Evolutionary conservation across 495 filamentous ascomycete genomes (phyloP).

Genomic region (Penicillium coprophilum): DNA sequence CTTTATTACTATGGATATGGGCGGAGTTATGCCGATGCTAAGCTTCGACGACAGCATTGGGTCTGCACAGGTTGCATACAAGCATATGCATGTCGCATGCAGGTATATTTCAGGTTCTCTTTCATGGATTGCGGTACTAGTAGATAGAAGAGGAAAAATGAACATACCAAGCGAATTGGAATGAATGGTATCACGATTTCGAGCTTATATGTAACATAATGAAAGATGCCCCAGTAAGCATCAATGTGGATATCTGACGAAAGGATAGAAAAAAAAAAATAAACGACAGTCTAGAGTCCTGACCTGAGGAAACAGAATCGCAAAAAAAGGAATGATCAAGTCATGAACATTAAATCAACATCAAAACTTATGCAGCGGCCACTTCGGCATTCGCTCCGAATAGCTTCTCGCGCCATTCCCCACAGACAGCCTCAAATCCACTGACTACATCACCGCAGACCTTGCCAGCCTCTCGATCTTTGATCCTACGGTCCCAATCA

Average conservation of each 20-base stretch:
- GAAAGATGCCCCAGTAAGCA: slow-evolving; percentile 10
- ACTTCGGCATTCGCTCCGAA: slow-evolving; percentile 44
- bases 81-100: background rate
- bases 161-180: background rate
- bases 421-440: slow-evolving; percentile 87
- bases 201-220: slow-evolving; percentile 10
- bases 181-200: slow-evolving; percentile 12
- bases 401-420: slow-evolving; percentile 58
- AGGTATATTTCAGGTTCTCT: background rate
- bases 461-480: slow-evolving; percentile 70
- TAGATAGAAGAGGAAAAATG: background rate
- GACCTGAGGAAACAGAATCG: background rate
- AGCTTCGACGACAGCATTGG: background rate
- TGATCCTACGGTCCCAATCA: slow-evolving; percentile 74
- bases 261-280: slow-evolving; percentile 15
- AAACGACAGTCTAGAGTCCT: slow-evolving; percentile 18
- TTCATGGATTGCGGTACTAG: background rate
- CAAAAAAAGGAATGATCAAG: slow-evolving; percentile 4
- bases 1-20: background rate
- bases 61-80: background rate
- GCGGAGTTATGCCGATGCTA: background rate
- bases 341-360: slow-evolving; percentile 14
- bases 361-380: slow-evolving; percentile 34
- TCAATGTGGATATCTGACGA: slow-evolving; percentile 31
- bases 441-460: slow-evolving; percentile 83